Conservation (phyloP, 495 filamentous ascomycete genomes). For the Cercophora newfieldiana region DNA sequence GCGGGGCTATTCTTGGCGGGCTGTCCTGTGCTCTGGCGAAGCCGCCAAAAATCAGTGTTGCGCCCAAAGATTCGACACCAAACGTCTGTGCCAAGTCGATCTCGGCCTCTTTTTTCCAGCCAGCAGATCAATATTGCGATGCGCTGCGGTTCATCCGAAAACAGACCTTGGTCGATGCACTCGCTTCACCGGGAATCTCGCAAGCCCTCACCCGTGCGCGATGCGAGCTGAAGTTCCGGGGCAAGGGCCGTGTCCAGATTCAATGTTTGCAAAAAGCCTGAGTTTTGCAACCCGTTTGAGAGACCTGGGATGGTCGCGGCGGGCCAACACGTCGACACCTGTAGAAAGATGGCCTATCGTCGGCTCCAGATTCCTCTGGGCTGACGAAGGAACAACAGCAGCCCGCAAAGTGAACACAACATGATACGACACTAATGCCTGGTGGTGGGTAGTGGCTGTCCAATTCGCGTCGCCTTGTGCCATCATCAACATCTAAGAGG, state of each 20-base stretch:
- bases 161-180: background rate
- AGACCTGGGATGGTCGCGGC: background rate
- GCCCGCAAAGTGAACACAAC: background rate
- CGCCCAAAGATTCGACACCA: background rate
- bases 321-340: background rate
- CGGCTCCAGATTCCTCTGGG: background rate
- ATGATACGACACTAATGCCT: background rate
- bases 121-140: slow-evolving; percentile 6
- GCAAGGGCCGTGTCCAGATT: background rate
- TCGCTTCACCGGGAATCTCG: background rate
- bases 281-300: background rate
- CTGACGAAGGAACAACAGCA: background rate
- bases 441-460: too few relatives aligned
- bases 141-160: slow-evolving; percentile 4
- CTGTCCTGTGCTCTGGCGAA: background rate
- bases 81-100: background rate
- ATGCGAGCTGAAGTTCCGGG: background rate
- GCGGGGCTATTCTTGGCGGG: background rate
- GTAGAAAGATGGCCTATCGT: background rate
- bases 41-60: background rate
- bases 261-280: background rate
- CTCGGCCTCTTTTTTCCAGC: background rate
- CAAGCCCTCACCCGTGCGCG: background rate
- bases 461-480: background rate
- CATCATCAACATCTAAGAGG: background rate